Evolutionary conservation across 1,284 basidiomycete species (phyloP).

Genomic region (Schizophyllum amplum): DNA sequence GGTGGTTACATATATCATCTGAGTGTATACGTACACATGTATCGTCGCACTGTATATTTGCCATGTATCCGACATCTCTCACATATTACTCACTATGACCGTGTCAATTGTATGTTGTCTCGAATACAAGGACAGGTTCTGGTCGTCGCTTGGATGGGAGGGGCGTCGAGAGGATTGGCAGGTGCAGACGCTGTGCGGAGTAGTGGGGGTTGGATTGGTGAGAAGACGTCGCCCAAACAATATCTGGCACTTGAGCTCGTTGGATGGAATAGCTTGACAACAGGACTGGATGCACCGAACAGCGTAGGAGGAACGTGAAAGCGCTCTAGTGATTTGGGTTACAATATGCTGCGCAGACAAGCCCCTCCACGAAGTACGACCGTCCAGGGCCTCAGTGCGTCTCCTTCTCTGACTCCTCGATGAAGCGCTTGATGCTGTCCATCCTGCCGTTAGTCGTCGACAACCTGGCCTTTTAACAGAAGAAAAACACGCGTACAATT

Average conservation of each 20-base stretch:
- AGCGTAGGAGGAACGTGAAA: background rate
- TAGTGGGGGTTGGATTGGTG: background rate
- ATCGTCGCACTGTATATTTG: background rate
- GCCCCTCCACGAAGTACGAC: background rate
- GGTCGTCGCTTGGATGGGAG: no score
- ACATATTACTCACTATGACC: background rate
- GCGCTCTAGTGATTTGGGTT: background rate
- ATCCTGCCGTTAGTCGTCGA: constrained; percentile 31
- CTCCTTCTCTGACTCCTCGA: constrained; percentile 74
- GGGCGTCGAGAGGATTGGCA: no score
- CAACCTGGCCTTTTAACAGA: constrained; percentile 1
- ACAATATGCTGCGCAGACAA: background rate
- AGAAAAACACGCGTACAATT: constrained; percentile 40
- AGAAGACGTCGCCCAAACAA: background rate
- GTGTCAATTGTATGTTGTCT: background rate
- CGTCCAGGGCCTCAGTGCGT: background rate
- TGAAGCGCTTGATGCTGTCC: constrained; percentile 66
- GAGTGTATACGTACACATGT: background rate
- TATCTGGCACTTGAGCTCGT: background rate
- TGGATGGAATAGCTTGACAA: no score
- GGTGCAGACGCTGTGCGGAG: background rate
- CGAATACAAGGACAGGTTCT: no score
- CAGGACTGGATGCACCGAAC: no score
- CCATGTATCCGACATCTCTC: background rate
- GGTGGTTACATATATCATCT: no score